Evolutionary conservation across 2,329 filamentous ascomycete species (phyloP), one percentile per base, ranked within the genome.

Genomic region (Sclerotinia nivalis): DNA sequence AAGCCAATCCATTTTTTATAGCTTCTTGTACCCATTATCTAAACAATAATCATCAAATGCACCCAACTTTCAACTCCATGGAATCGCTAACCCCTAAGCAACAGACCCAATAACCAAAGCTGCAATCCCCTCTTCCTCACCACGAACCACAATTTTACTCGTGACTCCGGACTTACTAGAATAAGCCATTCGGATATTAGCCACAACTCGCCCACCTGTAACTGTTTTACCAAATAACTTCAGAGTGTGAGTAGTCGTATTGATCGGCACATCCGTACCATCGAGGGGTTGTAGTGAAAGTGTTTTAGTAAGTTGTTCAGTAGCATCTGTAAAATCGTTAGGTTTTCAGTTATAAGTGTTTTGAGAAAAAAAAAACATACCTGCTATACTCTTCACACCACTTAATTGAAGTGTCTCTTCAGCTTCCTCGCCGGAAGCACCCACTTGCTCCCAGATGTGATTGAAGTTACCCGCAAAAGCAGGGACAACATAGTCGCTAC

Each of bases 211-310:
- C 74, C 96, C 96, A 49, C 95, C 96, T 47, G 88, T 89, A 72
- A 98, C 90, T 56, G 93, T 97, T 88, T 97, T 98, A 79, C 96
- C 96, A 80, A 97, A 91, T 49, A 99, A 85, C 83, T 97, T 98
- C 79, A 99, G 89, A 5, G 93, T 94, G 81, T 99, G 96, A 72
- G 94, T 97, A 71, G 90, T 94, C 77, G 91, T 91, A 78, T 90
- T 96, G 75, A 97, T 85, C 0, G 93, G 91, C 52, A 99, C 90
- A 75, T 99, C 96, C 45, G 92, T 97, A 75, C 95, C 96, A 76
- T 99, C 96, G 59, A 99, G 87, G 18, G 96, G 93, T 81, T 98
- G 96, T 77, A 99, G 85, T 45, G 93, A 97, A 37, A 99, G 86
- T 0, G 91, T 87, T 81, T 93, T 92, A 77, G 92, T 87, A 71